Conservation (phyloP, 768 basidiomycete species). For the Clavaria fumosa region DNA sequence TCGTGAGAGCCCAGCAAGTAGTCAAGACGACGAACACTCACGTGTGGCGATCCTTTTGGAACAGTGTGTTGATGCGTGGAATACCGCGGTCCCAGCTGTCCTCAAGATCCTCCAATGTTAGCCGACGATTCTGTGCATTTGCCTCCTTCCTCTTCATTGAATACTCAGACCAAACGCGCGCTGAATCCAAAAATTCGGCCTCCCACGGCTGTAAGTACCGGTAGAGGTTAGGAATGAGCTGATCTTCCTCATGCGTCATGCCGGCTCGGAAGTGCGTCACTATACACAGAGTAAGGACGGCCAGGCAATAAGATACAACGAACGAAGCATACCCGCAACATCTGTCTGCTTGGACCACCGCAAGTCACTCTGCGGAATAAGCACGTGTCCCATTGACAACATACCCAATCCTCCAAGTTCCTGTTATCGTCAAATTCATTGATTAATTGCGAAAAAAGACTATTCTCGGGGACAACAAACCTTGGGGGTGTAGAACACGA, state of each 20-base stretch:
- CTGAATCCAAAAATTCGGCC: conserved; percentile 93
- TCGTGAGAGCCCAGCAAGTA: not conserved
- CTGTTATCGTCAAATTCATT: conserved; percentile 18
- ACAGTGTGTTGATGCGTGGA: conserved; percentile 95
- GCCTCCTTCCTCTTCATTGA: conserved; percentile 99
- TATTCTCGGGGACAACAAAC: conserved; percentile 21
- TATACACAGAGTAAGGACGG: conserved; percentile 13
- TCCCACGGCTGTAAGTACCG: conserved; percentile 97
- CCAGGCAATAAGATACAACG: not conserved
- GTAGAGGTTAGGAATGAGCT: conserved; percentile 93
- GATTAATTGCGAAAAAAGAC: conserved; percentile 1
- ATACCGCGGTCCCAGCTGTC: conserved; percentile 99
- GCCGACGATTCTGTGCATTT: conserved; percentile 92
- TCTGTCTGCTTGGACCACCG: conserved; percentile 99
- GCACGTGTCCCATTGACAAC: conserved; percentile 98
- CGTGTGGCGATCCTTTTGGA: conserved; percentile 97
- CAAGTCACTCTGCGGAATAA: conserved; percentile 95
- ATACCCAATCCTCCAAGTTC: conserved; percentile 97
- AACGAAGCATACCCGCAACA: conserved; percentile 46
- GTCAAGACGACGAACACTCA: conserved; percentile 19
- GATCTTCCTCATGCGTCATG: conserved; percentile 92
- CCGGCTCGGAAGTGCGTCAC: conserved; percentile 99
- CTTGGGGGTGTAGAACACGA: conserved; percentile 93
- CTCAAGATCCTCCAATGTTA: conserved; percentile 95
- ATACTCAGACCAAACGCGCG: conserved; percentile 98